Evolutionary conservation across 208 protist genomes (phyloP).

Genomic region (Acanthamoeba pearcei): DNA sequence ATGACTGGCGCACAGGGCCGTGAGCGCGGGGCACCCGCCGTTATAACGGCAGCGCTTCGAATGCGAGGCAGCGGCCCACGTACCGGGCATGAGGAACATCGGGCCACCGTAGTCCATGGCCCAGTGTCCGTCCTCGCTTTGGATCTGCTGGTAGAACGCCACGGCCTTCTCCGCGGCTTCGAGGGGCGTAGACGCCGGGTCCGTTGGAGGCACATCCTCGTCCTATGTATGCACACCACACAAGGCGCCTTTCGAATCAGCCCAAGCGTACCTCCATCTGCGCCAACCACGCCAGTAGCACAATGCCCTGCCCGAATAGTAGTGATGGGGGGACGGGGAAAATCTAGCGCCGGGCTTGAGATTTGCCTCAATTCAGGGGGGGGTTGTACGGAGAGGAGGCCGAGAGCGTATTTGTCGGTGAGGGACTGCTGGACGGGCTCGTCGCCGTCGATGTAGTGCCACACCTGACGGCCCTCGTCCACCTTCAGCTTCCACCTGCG

Average conservation of each 20-base stretch:
- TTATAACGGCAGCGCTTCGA: background rate
- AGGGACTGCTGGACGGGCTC: slow-evolving; percentile 11
- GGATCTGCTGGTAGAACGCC: slow-evolving; percentile 77
- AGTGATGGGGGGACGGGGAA: background rate
- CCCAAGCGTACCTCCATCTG: background rate
- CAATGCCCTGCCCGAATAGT: too few species aligned
- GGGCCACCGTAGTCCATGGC: slow-evolving; percentile 98
- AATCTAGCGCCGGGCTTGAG: background rate
- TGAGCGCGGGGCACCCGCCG: background rate
- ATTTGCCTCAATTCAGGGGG: too few species aligned
- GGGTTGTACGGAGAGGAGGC: background rate
- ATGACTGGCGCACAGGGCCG: background rate
- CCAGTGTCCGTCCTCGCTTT: slow-evolving; percentile 96
- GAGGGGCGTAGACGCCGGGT: background rate
- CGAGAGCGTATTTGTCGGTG: slow-evolving; percentile 30
- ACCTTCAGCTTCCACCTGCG: background rate
- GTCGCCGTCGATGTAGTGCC: slow-evolving; percentile 47
- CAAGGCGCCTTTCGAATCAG: background rate
- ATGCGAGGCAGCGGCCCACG: background rate
- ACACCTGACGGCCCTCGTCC: slow-evolving; percentile 38
- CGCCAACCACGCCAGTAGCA: too few species aligned
- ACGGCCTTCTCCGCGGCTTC: slow-evolving; percentile 44
- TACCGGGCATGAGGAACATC: slow-evolving; percentile 94
- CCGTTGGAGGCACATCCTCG: background rate
- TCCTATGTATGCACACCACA: background rate